phyloP scores from a whole-genome alignment of 257 asterid species.

The Salvia rosmarinus region DNA sequence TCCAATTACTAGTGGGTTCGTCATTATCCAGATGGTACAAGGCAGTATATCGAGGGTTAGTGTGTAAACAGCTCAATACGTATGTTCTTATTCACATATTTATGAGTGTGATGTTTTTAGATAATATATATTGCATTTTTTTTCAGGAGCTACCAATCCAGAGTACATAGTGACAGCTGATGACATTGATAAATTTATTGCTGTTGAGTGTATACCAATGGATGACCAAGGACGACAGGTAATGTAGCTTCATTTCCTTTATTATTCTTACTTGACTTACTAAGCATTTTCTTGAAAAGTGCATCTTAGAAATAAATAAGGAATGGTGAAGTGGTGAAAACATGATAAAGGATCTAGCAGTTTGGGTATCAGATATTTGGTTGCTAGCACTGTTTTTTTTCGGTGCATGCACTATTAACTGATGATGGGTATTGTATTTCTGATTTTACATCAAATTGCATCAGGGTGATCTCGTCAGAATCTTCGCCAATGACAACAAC shows the following conservation, averaged over 20 bases:
- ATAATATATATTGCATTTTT: conserved; percentile 11
- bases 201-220: conserved; percentile 99
- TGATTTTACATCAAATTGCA: conserved; percentile 31
- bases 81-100: background rate
- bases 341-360: conserved; percentile 19
- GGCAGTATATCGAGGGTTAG: conserved; percentile 93
- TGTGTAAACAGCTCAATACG: background rate
- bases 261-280: conserved; percentile 20
- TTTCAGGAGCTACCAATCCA: conserved; percentile 98
- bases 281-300: conserved; percentile 20
- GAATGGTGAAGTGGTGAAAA: background rate
- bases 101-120: conserved; percentile 1
- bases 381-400: background rate
- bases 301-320: conserved; percentile 10
- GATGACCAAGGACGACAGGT: conserved; percentile 97
- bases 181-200: conserved; percentile 87
- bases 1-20: conserved; percentile 88
- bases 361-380: conserved; percentile 11
- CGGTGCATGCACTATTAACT: background rate
- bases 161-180: conserved; percentile 93
- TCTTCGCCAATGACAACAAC: conserved; percentile 91
- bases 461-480: conserved; percentile 94
- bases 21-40: conserved; percentile 95
- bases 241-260: conserved; percentile 19
- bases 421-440: conserved; percentile 17